Conservation (phyloP, 2,329 filamentous ascomycete genomes). For the Acephala macrosclerotiorum region DNA sequence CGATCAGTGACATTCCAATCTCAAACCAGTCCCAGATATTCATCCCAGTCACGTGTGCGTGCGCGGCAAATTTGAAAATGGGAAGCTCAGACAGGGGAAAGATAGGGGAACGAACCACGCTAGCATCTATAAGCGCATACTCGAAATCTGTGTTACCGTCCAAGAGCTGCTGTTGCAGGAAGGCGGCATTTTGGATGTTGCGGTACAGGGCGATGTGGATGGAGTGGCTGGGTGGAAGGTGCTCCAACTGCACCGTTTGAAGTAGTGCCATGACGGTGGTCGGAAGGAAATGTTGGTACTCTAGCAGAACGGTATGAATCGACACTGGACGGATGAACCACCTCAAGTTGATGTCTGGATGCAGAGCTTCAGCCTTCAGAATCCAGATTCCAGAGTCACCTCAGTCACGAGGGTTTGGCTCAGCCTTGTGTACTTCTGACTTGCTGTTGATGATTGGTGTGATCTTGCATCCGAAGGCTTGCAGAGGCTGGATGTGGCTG, state of each 20-base stretch:
- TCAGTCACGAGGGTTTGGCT: neutral
- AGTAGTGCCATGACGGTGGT: slow-evolving; percentile 46
- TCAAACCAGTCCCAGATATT: neutral
- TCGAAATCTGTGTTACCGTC: slow-evolving; percentile 85
- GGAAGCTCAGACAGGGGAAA: slow-evolving; percentile 3
- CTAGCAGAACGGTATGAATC: neutral
- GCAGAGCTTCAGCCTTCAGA: neutral
- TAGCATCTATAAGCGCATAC: slow-evolving; percentile 92
- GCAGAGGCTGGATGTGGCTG: neutral
- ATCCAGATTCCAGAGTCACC: neutral
- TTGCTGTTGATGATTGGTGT: neutral
- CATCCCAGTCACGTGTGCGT: slow-evolving; percentile 24
- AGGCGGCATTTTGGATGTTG: slow-evolving; percentile 77
- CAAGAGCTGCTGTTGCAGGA: slow-evolving; percentile 84
- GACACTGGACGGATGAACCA: neutral
- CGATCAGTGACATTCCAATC: slow-evolving; percentile 16
- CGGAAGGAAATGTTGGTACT: neutral
- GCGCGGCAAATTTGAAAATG: neutral
- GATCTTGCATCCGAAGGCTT: slow-evolving; percentile 1
- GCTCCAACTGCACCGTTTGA: slow-evolving; percentile 75
- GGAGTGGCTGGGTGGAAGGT: slow-evolving; percentile 71
- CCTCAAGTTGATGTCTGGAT: neutral
- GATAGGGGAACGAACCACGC: slow-evolving; percentile 61
- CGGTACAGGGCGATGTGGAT: slow-evolving; percentile 80
- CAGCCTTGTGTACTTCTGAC: neutral